phyloP scores from a whole-genome alignment of 352 stramenopile genomes.

The Peronospora tabacina region DNA sequence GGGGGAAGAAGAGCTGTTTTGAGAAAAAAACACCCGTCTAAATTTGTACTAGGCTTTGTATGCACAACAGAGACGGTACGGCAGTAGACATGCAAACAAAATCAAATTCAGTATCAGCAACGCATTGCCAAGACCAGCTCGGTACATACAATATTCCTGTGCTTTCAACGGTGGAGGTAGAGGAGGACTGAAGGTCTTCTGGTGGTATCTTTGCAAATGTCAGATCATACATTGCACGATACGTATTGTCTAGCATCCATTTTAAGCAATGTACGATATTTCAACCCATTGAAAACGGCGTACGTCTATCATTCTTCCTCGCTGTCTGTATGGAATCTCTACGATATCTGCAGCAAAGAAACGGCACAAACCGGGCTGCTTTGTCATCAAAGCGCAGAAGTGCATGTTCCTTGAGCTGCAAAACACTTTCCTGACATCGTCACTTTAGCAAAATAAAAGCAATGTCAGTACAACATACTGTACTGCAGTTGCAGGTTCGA shows the following conservation, averaged over 20 bases:
- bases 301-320: too few species aligned
- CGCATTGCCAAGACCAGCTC: too few species aligned
- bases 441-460: background rate
- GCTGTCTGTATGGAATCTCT: background rate
- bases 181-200: background rate
- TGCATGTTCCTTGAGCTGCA: background rate
- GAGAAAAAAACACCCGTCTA: slow-evolving; percentile 15
- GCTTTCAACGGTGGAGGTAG: too few species aligned
- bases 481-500: background rate
- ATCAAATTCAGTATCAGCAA: too few species aligned
- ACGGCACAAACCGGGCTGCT: background rate
- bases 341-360: background rate
- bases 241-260: background rate
- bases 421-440: background rate
- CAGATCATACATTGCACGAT: background rate
- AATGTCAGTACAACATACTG: background rate
- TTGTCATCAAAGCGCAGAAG: background rate
- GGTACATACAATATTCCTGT: too few species aligned
- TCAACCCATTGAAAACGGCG: too few species aligned
- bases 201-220: background rate
- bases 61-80: slow-evolving; percentile 6
- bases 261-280: background rate
- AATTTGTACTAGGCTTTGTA: slow-evolving; percentile 14
- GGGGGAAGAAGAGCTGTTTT: slow-evolving; percentile 7
- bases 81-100: slow-evolving; percentile 5